Percentiles rank a stretch among this genome's conserved stretches.
phyloP scores from a whole-genome alignment of 192 early-diverging fungal genomes.

The Coemansia aciculifera region DNA sequence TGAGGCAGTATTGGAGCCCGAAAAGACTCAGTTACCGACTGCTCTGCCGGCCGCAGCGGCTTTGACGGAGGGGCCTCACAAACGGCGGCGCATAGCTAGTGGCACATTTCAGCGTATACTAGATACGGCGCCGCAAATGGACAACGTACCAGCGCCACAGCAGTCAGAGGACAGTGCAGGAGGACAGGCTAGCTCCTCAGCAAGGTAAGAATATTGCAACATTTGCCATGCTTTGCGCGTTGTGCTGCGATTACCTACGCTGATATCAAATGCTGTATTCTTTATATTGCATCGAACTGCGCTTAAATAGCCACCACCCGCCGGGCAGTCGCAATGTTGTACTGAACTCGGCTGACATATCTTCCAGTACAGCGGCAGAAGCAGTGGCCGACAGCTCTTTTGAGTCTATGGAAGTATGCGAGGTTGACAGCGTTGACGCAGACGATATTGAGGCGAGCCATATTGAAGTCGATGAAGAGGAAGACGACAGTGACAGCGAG shows the following conservation, averaged over 20 bases:
- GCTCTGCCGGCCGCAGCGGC: not conserved
- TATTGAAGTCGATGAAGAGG: slow-evolving; percentile 12
- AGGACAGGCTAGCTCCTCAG: not conserved
- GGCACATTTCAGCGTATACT: not conserved
- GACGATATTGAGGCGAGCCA: not conserved
- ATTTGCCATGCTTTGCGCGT: not conserved
- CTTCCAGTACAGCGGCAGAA: not conserved
- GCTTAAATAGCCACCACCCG: not conserved
- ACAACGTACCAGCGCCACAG: not conserved
- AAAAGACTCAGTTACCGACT: not conserved
- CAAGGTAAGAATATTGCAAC: not conserved
- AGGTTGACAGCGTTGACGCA: not conserved
- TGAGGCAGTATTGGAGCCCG: not conserved
- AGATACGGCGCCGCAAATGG: not conserved
- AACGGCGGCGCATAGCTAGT: slow-evolving; percentile 3
- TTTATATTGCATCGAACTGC: not conserved
- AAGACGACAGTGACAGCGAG: not conserved
- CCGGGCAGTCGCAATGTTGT: not conserved
- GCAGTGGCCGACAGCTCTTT: not conserved
- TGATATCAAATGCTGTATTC: not conserved
- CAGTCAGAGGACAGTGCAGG: not conserved
- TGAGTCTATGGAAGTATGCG: not conserved
- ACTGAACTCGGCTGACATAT: not conserved
- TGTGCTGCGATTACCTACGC: not conserved
- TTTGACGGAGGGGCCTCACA: not conserved